These are phyloP conservation scores for Dittrichia graveolens DNA, from an alignment of 129 eudicot genomes.

Conservation along the genomic window DNA sequence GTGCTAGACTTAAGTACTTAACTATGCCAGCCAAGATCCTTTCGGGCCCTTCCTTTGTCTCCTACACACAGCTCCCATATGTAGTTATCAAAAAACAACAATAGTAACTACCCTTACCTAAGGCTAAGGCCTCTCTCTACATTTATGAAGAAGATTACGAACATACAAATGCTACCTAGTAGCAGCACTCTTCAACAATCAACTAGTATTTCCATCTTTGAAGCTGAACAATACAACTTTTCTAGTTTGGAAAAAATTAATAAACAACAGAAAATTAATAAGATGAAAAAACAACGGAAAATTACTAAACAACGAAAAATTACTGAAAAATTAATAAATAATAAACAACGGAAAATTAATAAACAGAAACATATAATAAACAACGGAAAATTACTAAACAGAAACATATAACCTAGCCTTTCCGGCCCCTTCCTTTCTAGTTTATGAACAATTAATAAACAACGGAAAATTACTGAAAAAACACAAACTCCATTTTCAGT, in stretches of 20 bases:
- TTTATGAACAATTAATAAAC: no score
- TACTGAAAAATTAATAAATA: no score
- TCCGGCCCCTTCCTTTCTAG: no score
- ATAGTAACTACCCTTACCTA: neutral
- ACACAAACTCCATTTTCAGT: slow-evolving; percentile 6
- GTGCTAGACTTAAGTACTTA: neutral
- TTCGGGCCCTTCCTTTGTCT: neutral
- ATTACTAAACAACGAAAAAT: no score
- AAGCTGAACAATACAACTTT: neutral
- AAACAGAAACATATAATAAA: no score
- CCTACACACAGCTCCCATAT: no score
- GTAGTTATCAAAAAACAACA: neutral
- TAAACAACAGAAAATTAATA: neutral
- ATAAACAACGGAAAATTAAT: no score
- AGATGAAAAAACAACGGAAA: neutral
- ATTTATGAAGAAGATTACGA: neutral
- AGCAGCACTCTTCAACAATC: neutral
- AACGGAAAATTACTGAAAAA: neutral
- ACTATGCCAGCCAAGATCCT: neutral
- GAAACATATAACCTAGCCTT: no score
- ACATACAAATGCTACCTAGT: neutral
- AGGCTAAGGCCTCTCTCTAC: neutral
- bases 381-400: no score
- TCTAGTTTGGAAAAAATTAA: neutral
- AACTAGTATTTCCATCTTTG: neutral